Base-by-base conservation (phyloP, 2,329 filamentous ascomycete genomes). In the Gaeumannomyces sp. region DNA sequence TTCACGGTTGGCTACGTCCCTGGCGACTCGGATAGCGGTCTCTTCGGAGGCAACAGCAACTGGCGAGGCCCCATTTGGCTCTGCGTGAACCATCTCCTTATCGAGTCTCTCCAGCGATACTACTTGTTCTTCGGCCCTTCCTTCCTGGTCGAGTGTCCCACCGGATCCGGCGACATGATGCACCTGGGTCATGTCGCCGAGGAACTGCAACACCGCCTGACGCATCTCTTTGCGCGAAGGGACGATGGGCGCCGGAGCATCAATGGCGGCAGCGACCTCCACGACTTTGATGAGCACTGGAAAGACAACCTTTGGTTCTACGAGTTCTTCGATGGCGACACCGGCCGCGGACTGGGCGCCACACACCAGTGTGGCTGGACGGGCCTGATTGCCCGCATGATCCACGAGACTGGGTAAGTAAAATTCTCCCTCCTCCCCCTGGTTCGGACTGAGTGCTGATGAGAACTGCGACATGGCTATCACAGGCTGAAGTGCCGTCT, bases 291-390 rank as follows among this genome's bases (percentile, higher is more conserved):
- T 73, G 89, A 91, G 29, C 82, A 97, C 76, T 98, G 94, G 94
- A 94, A 90, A 76, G 93, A 96, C 72, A 87, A 93, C 72, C 81
- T 98, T 71, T 97, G 92, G 91, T 98, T 96, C 83, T 90, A 96
- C 74, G 94, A 98, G 76, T 98, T 96, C 82, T 98, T 98, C 74
- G 94, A 98, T 73, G 94, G 93, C 56, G 93, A 98, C 74, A 89
- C 83, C 62, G 94, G 94, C 19, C 89, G 93, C 69, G 94, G 95
- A 22, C 84, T 98, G 1, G 94, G 94, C 65, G 92, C 94, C 53
- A 94, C 89, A 61, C 95, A 98, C 76, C 95, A 98, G 76, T 97
- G 92, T 73, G 94, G 94, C 62, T 98, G 95, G 94, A 97, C 94
- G 53, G 94, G 94, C 29, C 78, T 98, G 70, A 93, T 98, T 75